These are phyloP conservation scores for Dactylonectria estremocensis DNA, from an alignment of 2,329 filamentous ascomycete species.

Conservation along the genomic window DNA sequence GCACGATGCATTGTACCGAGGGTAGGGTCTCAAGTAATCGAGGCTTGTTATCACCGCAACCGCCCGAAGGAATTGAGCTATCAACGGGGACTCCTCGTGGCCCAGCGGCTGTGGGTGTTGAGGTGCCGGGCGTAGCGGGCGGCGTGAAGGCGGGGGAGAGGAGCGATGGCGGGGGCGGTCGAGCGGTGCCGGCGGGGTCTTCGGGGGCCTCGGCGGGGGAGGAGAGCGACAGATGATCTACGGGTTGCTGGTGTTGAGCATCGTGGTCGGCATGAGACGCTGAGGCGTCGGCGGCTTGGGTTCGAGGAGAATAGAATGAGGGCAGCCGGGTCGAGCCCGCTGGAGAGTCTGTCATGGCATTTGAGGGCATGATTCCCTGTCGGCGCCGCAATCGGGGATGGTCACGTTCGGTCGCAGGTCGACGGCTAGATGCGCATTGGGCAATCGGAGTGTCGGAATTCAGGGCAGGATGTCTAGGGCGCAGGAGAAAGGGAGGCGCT, in stretches of 20 bases:
- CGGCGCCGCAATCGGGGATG: constrained; percentile 42
- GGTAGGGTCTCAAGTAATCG: constrained; percentile 83
- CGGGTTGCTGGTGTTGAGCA: constrained; percentile 44
- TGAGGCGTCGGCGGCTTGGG: constrained; percentile 47
- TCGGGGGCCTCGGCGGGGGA: constrained; percentile 43
- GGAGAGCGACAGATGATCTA: constrained; percentile 57
- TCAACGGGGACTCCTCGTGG: constrained; percentile 73
- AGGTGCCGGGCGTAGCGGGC: constrained; percentile 73
- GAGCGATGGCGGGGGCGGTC: constrained; percentile 74
- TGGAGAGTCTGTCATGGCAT: constrained; percentile 48
- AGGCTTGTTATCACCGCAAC: constrained; percentile 76
- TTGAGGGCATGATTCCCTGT: constrained; percentile 48
- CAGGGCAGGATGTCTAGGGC: not conserved
- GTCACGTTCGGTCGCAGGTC: constrained; percentile 32
- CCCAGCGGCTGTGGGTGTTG: constrained; percentile 63
- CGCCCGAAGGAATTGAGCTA: constrained; percentile 70
- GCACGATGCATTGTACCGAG: constrained; percentile 91
- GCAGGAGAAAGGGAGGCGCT: constrained; percentile 9
- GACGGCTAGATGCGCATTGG: constrained; percentile 39
- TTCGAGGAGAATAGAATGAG: constrained; percentile 64
- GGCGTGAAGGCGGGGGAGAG: constrained; percentile 91
- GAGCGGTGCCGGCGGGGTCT: constrained; percentile 32
- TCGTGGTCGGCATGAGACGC: constrained; percentile 34
- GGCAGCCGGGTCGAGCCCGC: constrained; percentile 57
- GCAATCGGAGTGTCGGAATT: constrained; percentile 1